Conservation (phyloP, 2,329 filamentous ascomycete species). For the Pyrenochaeta sp. region DNA sequence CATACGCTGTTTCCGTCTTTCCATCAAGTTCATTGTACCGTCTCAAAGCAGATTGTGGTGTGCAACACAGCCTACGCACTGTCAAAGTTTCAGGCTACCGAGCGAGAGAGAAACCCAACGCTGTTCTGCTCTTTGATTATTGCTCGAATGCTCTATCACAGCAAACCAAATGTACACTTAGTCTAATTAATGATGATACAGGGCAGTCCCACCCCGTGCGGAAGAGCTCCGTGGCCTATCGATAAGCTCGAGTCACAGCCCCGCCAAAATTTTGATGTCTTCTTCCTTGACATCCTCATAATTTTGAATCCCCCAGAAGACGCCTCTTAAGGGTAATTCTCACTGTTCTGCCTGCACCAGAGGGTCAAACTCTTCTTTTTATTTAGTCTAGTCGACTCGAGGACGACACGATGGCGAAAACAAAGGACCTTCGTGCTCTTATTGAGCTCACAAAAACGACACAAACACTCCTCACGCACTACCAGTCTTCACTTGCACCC, state of each 20-base stretch:
- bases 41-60: too few relatives aligned
- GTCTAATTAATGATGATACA: not conserved
- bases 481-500: constrained; percentile 45
- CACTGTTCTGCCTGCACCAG: not conserved
- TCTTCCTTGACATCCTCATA: not conserved
- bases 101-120: too few relatives aligned
- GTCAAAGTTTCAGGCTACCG: too few relatives aligned
- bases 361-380: not conserved
- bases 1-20: too few relatives aligned
- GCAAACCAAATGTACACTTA: not conserved
- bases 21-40: too few relatives aligned
- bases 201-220: not conserved
- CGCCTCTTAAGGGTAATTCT: not conserved
- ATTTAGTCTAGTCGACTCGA: not conserved
- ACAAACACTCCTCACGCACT: constrained; percentile 47
- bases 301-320: not conserved
- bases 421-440: constrained; percentile 39
- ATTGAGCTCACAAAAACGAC: constrained; percentile 48
- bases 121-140: too few relatives aligned
- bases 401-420: constrained; percentile 28
- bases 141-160: too few relatives aligned
- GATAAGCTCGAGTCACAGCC: constrained; percentile 12
- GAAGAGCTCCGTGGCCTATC: not conserved
- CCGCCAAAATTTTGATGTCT: constrained; percentile 15
- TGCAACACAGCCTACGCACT: too few relatives aligned